Evolutionary conservation across 495 filamentous ascomycete species (phyloP), one percentile per base, ranked within the genome.

Genomic region (Xylaria palmicola): DNA sequence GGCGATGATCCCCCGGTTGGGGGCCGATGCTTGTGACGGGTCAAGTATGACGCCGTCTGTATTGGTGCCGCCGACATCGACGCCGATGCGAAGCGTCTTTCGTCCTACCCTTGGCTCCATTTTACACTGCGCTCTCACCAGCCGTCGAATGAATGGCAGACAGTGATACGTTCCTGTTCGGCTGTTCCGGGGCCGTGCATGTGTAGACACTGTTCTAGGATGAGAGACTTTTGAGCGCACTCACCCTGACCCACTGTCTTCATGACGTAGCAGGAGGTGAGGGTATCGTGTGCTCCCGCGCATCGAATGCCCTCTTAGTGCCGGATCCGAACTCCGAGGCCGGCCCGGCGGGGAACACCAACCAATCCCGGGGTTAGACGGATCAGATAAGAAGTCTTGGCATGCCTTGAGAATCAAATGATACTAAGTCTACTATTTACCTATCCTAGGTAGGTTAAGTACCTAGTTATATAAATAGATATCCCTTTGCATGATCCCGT

Each of bases 41-140:
- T 87, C 78, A 47, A 87, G 72, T 37, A 85, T 72, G 8, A 84
- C 85, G 24, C 79, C 82, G 61, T 87, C 85, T 2, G 85, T 87
- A 62, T 87, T 88, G 40, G 85, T 87, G 29, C 85, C 83, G 48
- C 78, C 79, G 9, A 82, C 79, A 56, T 82, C 76, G 54, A 78
- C 71, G 30, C 76, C 76, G 50, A 78, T 78, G 62, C 75, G 72
- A 43, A 77, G 64, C 9, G 61, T 63, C 44, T 68, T 74, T 17
- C 47, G 34, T 17, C 45, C 17, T 51, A 37, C 30, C n/a, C 41
- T 22, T 49, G 65, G 52, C 41, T 51, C 65, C 68, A 70, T 70
- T n/a, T 54, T 68, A 3, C 20, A 32, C 26, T 58, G 34, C 17
- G 37, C 30, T 43, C 24, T 56, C 19, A 10, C 12, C 30, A 6